phyloP scores from a whole-genome alignment of 2,329 filamentous ascomycete genomes.

The Diaporthe vaccinii region DNA sequence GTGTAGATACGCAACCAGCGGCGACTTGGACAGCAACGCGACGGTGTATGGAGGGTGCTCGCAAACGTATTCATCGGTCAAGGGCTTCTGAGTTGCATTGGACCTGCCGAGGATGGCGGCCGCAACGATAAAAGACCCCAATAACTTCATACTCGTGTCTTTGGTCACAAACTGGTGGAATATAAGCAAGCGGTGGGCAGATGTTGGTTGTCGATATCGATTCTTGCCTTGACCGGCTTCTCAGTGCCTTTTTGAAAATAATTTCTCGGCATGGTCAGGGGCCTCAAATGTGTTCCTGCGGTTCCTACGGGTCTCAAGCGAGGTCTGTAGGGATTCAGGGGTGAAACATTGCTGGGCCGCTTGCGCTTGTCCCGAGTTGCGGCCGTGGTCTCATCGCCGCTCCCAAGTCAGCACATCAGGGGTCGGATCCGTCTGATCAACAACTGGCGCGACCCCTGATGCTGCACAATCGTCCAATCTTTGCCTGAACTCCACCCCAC shows the following conservation, averaged over 20 bases:
- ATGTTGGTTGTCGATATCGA: background rate
- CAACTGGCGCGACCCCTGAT: constrained; percentile 33
- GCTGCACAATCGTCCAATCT: constrained; percentile 6
- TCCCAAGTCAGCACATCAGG: constrained; percentile 32
- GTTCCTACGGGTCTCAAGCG: background rate
- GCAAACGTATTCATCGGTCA: constrained; percentile 44
- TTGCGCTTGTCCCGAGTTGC: constrained; percentile 13
- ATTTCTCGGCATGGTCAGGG: too few species aligned
- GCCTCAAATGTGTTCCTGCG: background rate
- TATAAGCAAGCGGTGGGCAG: background rate
- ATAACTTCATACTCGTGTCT: background rate
- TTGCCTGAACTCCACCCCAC: constrained; percentile 3
- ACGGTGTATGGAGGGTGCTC: constrained; percentile 51
- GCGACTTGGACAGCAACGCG: constrained; percentile 53
- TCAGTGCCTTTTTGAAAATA: background rate
- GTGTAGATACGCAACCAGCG: constrained; percentile 55
- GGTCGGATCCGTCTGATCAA: constrained; percentile 36
- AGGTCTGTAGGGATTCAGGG: background rate
- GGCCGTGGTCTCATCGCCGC: constrained; percentile 20
- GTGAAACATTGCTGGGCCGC: constrained; percentile 9
- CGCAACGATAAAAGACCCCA: background rate
- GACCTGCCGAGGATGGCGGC: background rate
- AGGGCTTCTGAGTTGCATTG: constrained; percentile 44
- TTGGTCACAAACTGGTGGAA: background rate
- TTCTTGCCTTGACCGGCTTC: background rate